Evolutionary conservation across 2,329 filamentous ascomycete species (phyloP).

Genomic region (Penicillium sp.): DNA sequence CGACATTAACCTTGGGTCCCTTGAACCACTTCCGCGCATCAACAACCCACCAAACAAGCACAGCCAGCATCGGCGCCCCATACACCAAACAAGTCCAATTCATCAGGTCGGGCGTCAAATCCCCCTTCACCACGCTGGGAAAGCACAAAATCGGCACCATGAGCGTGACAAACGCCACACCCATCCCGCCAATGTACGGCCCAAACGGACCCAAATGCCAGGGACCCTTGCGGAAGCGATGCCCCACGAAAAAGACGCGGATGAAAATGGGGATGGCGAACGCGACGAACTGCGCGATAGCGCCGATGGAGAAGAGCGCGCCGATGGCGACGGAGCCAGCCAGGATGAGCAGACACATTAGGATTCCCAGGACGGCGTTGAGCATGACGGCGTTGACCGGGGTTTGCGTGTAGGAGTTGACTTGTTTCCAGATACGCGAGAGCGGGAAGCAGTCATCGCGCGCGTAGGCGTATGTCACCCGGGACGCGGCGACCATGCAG

Average conservation of each 20-base stretch:
- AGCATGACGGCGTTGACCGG: slow-evolving; percentile 73
- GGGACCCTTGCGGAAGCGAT: slow-evolving; percentile 66
- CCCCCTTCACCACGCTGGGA: slow-evolving; percentile 57
- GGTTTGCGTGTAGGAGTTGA: slow-evolving; percentile 63
- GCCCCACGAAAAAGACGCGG: slow-evolving; percentile 56
- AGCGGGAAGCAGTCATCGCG: slow-evolving; percentile 70
- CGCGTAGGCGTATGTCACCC: slow-evolving; percentile 73
- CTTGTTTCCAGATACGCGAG: slow-evolving; percentile 59
- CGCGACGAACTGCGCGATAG: slow-evolving; percentile 65
- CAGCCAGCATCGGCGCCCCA: slow-evolving; percentile 62
- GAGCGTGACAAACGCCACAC: slow-evolving; percentile 62
- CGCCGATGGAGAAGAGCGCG: slow-evolving; percentile 70
- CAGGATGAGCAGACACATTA: slow-evolving; percentile 66
- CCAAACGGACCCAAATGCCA: slow-evolving; percentile 68
- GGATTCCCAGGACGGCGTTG: slow-evolving; percentile 61
- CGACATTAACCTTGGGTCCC: slow-evolving; percentile 68
- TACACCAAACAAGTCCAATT: slow-evolving; percentile 71
- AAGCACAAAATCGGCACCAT: slow-evolving; percentile 71
- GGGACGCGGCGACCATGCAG: slow-evolving; percentile 67
- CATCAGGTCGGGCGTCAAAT: slow-evolving; percentile 59
- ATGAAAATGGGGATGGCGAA: slow-evolving; percentile 49
- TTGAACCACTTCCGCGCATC: slow-evolving; percentile 70
- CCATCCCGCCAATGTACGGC: slow-evolving; percentile 58
- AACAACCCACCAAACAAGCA: slow-evolving; percentile 64
- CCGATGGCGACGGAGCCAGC: slow-evolving; percentile 64